Evolutionary conservation across 345 rosid species (phyloP), one percentile per base, ranked within the genome.

Genomic region (Camelina sativa): DNA sequence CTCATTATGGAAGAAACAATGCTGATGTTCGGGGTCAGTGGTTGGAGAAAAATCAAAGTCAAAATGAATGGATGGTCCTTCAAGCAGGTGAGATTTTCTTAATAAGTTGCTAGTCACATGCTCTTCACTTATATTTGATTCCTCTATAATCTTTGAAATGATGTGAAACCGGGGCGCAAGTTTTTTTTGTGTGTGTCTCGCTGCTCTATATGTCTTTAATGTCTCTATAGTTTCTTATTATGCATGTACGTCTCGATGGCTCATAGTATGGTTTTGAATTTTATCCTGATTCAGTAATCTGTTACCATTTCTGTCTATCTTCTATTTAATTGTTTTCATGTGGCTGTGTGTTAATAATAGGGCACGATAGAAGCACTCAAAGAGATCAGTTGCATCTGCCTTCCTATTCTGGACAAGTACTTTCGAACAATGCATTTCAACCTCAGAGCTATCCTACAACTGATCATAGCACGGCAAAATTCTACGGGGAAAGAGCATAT

Each of bases 81-180:
- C 88, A 79, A 35, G 71, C 86, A 86, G 98, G 98, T 90, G 75
- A 79, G 62, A 35, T 54, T 67, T 68, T 56, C 67, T 48, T 60
- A n/a, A 73, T 32, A 51, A 40, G 20, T 74, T 63, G 52, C 71
- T 75, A 50, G 37, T 59, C 47, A n/a, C 35, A 44, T 32, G 58
- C 30, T 44, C 38, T 46, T 46, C 15, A 59, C 17, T 48, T 47
- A 6, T 30, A 37, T 19, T 62, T 5, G 7, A 32, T 75, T 37
- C 47, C 65, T 74, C 16, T 65, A 32, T 54, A 20, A 46, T 20
- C 15, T 55, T 15, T 73, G 11, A 43, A 22, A 73, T 73, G 40
- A 32, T 19, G 20, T 15, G 19, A 59, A 71, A 59, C 37, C 20
- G 7, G 17, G 22, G 6, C 3, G 40, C 62, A 55, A 56, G 43